Conservation (phyloP, 805 yeast genomes). For the Citeromyces nyonsensis region DNA sequence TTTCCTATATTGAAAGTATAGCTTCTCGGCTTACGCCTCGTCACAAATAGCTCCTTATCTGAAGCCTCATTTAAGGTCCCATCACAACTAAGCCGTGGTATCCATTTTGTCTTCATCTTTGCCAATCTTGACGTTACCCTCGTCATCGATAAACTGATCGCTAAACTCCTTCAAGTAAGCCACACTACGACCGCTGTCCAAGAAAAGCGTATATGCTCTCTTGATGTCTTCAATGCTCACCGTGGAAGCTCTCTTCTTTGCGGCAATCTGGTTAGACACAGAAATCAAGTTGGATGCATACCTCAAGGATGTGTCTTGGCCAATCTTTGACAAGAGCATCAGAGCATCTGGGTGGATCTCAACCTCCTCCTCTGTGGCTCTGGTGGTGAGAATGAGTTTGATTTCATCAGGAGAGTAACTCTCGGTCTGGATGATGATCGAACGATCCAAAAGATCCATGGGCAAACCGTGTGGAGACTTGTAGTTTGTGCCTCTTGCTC, state of each 20-base stretch:
- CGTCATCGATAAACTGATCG: conserved; percentile 57
- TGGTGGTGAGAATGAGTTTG: conserved; percentile 68
- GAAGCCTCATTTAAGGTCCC: too few relatives aligned
- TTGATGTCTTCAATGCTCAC: conserved; percentile 77
- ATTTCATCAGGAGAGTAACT: conserved; percentile 73
- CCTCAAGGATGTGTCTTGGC: conserved; percentile 79
- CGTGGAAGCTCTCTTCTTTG: conserved; percentile 52
- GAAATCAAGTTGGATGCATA: conserved; percentile 86
- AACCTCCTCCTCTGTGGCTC: conserved; percentile 91
- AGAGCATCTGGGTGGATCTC: conserved; percentile 72
- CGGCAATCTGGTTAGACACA: conserved; percentile 77
- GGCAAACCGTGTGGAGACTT: conserved; percentile 98
- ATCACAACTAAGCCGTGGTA: conserved; percentile 13
- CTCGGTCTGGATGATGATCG: conserved; percentile 80
- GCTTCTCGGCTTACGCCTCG: too few relatives aligned
- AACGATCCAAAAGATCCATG: conserved; percentile 82
- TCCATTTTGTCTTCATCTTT: conserved; percentile 20
- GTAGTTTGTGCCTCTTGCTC: conserved; percentile 84
- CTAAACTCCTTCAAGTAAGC: conserved; percentile 57
- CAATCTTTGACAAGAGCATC: conserved; percentile 78
- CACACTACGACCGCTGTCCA: conserved; percentile 84
- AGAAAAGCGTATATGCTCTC: conserved; percentile 72
- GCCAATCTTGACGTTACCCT: conserved; percentile 54
- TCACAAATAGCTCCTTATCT: too few relatives aligned
- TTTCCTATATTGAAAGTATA: too few relatives aligned